These are phyloP conservation scores for Diaporthe capsici DNA, from an alignment of 2,329 filamentous ascomycete species.

Conservation along the genomic window DNA sequence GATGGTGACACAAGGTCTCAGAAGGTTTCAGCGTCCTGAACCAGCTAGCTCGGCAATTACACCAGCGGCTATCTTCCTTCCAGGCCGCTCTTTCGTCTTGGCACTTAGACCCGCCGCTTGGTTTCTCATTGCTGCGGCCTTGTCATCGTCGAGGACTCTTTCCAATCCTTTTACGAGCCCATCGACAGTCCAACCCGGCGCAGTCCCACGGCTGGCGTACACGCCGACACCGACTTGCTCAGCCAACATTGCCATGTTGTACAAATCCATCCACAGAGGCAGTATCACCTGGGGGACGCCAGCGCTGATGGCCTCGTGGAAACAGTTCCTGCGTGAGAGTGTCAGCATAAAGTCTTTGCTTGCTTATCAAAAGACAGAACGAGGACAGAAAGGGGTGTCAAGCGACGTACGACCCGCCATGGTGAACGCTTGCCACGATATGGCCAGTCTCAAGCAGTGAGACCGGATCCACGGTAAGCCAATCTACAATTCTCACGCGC, in stretches of 20 bases:
- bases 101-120: not conserved
- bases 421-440: slow-evolving; percentile 54
- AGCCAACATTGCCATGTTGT: slow-evolving; percentile 58
- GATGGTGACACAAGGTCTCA: not conserved
- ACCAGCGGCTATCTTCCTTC: not conserved
- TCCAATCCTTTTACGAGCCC: not conserved
- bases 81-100: not conserved
- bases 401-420: slow-evolving; percentile 54
- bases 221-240: slow-evolving; percentile 60
- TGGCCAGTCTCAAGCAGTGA: slow-evolving; percentile 54
- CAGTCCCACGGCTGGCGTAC: slow-evolving; percentile 53
- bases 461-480: slow-evolving; percentile 51
- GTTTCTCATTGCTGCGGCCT: not conserved
- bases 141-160: not conserved
- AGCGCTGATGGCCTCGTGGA: slow-evolving; percentile 55
- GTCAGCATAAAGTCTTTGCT: not conserved
- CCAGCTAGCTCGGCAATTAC: not conserved
- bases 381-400: not conserved
- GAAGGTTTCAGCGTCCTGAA: not conserved
- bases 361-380: not conserved
- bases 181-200: slow-evolving; percentile 48
- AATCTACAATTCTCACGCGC: slow-evolving; percentile 46
- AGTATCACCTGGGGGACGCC: slow-evolving; percentile 62
- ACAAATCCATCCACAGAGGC: slow-evolving; percentile 61
- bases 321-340: not conserved